Base-by-base conservation (phyloP, 2,329 filamentous ascomycete genomes). In the Colletotrichum sp. region DNA sequence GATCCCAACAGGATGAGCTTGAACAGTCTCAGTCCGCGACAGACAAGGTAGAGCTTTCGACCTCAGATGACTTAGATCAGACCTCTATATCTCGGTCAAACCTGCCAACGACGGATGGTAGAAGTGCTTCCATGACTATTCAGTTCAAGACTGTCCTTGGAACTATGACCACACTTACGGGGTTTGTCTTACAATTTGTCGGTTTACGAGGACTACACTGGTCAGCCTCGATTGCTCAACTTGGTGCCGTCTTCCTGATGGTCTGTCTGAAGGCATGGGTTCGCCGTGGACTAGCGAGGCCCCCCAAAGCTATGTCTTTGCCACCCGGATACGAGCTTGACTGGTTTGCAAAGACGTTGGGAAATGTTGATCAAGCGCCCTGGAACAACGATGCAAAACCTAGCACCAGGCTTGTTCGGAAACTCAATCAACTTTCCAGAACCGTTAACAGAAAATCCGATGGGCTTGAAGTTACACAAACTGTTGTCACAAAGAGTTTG, bases 271-370 rank as follows among this genome's bases (percentile, higher is more conserved):
- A 28, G 2, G 24, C 69, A 1, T 66, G 28, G 44, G 44, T 66
- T 1, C 62, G 69, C 0, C 62, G 69, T 18, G 62, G 62, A 7
- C 24, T 66, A 0, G 62, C 30, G 3, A 32, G 2, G 2, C 32
- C 44, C 0, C 69, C 62, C 0, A 1, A 4, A 7, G 34, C 15
- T 5, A 4, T 7, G 1, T 15, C 4, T 9, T 24, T 71, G 16
- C 6, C 24, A 2, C 1, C 44, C 4, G 49, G 69, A 4, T 72
- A 52, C 6, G 69, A 72, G n/a, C 24, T 72, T 5, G 69, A 72
- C 5, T 67, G 69, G 69, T 44, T 72, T 3, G 62, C 49, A 9
- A 67, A 18, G 7, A 57, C 69, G 0, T 26, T 57, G 0, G 44
- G 24, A 1, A 13, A n/a, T 0, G 44, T 2, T 13, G 44, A 49